phyloP scores from a whole-genome alignment of 2,329 filamentous ascomycete species.

The Epichloe gansuensis region DNA sequence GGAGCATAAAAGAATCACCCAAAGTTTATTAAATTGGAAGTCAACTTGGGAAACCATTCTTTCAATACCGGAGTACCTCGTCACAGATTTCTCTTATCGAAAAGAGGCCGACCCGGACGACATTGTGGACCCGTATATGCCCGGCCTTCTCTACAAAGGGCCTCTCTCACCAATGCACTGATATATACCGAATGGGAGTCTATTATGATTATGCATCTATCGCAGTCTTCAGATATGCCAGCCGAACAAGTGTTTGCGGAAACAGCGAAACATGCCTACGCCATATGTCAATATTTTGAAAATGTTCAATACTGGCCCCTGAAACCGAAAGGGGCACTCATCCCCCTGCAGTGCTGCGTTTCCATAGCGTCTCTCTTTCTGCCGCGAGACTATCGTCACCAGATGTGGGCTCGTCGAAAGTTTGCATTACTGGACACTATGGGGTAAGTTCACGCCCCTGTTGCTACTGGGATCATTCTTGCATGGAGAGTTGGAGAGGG shows the following conservation, averaged over 20 bases:
- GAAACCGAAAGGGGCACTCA: slow-evolving; percentile 54
- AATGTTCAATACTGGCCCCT: slow-evolving; percentile 60
- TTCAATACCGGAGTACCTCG: slow-evolving; percentile 45
- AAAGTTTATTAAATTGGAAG: slow-evolving; percentile 36
- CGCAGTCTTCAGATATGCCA: slow-evolving; percentile 50
- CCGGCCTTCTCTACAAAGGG: slow-evolving; percentile 55
- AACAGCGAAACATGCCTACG: slow-evolving; percentile 48
- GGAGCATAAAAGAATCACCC: slow-evolving; percentile 44
- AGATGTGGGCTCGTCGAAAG: slow-evolving; percentile 67
- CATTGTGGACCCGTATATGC: slow-evolving; percentile 61
- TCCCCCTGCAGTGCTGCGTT: slow-evolving; percentile 63
- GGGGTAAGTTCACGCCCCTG: slow-evolving; percentile 46
- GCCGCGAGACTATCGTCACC: slow-evolving; percentile 59
- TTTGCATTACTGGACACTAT: slow-evolving; percentile 65
- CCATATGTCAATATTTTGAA: slow-evolving; percentile 68
- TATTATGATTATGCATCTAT: slow-evolving; percentile 67
- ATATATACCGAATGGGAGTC: slow-evolving; percentile 66
- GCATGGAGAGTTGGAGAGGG: no score
- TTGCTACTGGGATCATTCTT: no score
- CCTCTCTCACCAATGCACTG: slow-evolving; percentile 60
- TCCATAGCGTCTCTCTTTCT: slow-evolving; percentile 68
- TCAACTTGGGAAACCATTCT: slow-evolving; percentile 47
- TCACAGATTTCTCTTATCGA: slow-evolving; percentile 48
- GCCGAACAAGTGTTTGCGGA: slow-evolving; percentile 38
- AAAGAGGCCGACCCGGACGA: slow-evolving; percentile 43